Evolutionary conservation across 768 basidiomycete species (phyloP), one percentile per base, ranked within the genome.

Genomic region (Hygrocybe punicea): DNA sequence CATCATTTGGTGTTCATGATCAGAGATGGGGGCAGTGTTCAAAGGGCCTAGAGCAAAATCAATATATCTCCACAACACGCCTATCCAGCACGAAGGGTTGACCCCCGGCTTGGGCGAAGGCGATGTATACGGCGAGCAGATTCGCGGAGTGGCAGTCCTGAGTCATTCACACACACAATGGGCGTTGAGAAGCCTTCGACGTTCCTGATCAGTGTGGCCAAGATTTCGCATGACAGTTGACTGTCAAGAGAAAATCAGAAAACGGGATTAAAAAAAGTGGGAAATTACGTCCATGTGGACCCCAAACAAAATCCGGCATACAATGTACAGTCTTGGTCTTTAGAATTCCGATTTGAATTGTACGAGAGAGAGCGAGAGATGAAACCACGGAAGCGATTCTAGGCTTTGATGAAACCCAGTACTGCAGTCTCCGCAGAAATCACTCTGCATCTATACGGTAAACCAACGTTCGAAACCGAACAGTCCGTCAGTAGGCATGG

Each of bases 71-170:
- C 17, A 52, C 6, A 45, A 53, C 51, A 53, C 51, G 51, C 51
- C 51, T 39, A n/a, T 21, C 16, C 51, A 42, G 39, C 51, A 40
- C 29, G 36, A 53, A 42, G 51, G 37, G 36, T 25, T 8, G 14
- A 9, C n/a, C 13, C 10, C 23, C 14, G 14, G 49, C 21, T 51
- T 19, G 11, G 23, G 13, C 49, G 10, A 39, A 42, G 16, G 21
- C 39, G 51, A 29, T 9, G 35, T 5, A 17, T 3, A 19, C n/a
- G n/a, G 11, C 11, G 17, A 37, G 21, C 37, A 42, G 10, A 54
- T 54, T 54, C 53, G 53, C 53, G 37, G 53, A 46, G 53, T 54
- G 14, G 44, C 4, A 17, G 33, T 6, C 36, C n/a, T 51, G n/a
- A n/a, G n/a, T 13, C 17, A 14, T 24, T n/a, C 52, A 14, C 21